Base-by-base conservation (phyloP, 768 basidiomycete genomes). In the Dentipellis sp. region DNA sequence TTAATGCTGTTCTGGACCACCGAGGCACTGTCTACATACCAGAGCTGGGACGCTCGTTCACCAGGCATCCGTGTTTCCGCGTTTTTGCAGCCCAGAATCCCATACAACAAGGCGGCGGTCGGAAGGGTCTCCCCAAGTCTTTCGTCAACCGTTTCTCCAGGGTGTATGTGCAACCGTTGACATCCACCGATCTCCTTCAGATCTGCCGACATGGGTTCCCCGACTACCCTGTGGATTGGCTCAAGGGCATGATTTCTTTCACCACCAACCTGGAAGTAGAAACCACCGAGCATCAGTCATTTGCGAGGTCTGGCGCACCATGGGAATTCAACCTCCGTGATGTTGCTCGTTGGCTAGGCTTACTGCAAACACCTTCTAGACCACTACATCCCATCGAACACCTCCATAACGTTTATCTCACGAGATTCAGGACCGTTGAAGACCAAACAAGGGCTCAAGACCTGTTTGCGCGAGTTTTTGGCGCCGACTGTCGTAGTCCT, bases 271-370 rank as follows among this genome's bases (percentile, higher is more conserved):
- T 98, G 48, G 83, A 84, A 52, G 75, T 82, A 8, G 82, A 84
- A 63, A 82, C 88, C 9, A 81, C 80, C 60, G 62, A 80, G 19
- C 78, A 79, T 52, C 79, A 81, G 17, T 60, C 76, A 2, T 92
- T 97, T 67, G 94, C 80, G 2, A 76, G 81, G 38, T 81, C 87
- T 54, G 94, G 94, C 9, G 77, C 81, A 55, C 97, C 95, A 4
- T 99, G 95, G 95, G 95, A 99, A 66, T 97, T 98, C 75, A 99
- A 99, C 67, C 76, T 99, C 34, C 88, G 95, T 12, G 95, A 99
- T 69, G 77, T 97, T 56, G 80, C 92, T 56, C 82, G 97, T 47
- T 97, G 97, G 94, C 82, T 86, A 36, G 75, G 75, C 0, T 78
- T 87, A 39, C 65, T 83, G 36, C 67, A 65, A 39, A 67, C 53